phyloP scores from a whole-genome alignment of 2,329 filamentous ascomycete genomes.

The Xylariaceae sp. region DNA sequence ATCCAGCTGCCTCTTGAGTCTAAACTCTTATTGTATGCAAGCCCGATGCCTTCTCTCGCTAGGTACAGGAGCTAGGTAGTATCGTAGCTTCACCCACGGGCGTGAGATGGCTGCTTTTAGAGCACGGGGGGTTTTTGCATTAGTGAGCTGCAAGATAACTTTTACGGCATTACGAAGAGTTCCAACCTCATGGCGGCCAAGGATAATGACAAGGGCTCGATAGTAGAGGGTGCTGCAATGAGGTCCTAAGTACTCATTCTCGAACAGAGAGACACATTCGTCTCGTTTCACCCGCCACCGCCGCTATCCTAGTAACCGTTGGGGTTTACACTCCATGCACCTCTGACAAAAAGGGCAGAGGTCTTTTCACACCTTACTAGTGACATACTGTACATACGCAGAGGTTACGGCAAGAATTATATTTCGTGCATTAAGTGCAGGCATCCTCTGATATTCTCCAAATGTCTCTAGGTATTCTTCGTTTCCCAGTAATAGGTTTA shows the following conservation, averaged over 20 bases:
- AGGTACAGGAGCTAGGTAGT: no score
- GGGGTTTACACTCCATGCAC: background rate
- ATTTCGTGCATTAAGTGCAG: constrained; percentile 35
- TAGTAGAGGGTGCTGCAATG: background rate
- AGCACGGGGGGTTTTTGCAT: constrained; percentile 6
- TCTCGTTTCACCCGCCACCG: constrained; percentile 20
- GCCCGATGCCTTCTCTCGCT: constrained; percentile 30
- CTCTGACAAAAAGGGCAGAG: constrained; percentile 15
- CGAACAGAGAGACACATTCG: constrained; percentile 15
- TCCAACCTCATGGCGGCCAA: constrained; percentile 13
- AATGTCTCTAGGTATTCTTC: constrained; percentile 17
- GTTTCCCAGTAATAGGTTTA: constrained; percentile 23
- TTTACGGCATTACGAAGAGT: constrained; percentile 12
- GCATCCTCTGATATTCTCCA: constrained; percentile 33
- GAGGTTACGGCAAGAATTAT: constrained; percentile 24
- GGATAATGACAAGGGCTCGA: constrained; percentile 18
- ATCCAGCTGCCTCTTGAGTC: constrained; percentile 26
- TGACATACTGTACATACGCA: constrained; percentile 9
- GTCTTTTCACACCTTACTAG: constrained; percentile 18
- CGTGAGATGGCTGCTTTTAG: background rate
- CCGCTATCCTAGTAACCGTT: background rate
- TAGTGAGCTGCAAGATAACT: constrained; percentile 18
- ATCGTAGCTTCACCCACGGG: constrained; percentile 26
- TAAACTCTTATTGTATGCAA: constrained; percentile 37
- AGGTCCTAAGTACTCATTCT: constrained; percentile 4